Evolutionary conservation across 1,139 yeast genomes (phyloP), one percentile per base, ranked within the genome.

Genomic region (Suhomyces guaymorum): DNA sequence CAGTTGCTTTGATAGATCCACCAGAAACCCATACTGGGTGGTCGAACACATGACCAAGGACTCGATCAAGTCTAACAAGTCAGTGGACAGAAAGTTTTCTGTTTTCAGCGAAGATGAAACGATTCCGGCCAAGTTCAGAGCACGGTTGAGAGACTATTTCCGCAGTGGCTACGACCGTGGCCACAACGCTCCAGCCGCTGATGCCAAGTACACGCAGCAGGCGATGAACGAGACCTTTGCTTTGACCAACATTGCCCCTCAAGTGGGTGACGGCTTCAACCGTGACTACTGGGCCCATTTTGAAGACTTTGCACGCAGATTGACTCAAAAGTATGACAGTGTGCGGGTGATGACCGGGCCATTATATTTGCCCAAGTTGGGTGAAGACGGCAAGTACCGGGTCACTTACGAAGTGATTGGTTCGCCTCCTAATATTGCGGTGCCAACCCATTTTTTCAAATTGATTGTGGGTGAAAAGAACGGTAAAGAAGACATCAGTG

Each of bases 151-250:
- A 43, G 97, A 94, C 61, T 92, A 84, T 59, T 90, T 90, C 69
- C 77, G 97, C 47, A 82, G 95, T 32, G 99, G 99, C 1, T 92
- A 87, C 60, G 99, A 92, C 57, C 70, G 98, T 46, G 99, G 99
- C 3, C 99, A 92, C 59, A 87, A 86, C 53, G 97, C 96, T 0
- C 97, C 99, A 2, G 98, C 98, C 4, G 98, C 98, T 1, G 87
- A 92, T 59, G 97, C 97, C 24, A 89, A 88, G 57, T 92, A 77
- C 61, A 78, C 80, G 22, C 98, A 92, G 59, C 52, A 61, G 15
- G 97, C 97, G 9, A 90, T 94, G 97, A 83, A 92, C 57, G 96
- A 90, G 59, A 94, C 98, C 0, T 92, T 92, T 51, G 78, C 70
- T 47, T 67, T 94, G 50, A 80, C 96, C 14, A 92, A 92, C 58